Base-by-base conservation (phyloP, 768 basidiomycete species). In the Kwoniella europaea region DNA sequence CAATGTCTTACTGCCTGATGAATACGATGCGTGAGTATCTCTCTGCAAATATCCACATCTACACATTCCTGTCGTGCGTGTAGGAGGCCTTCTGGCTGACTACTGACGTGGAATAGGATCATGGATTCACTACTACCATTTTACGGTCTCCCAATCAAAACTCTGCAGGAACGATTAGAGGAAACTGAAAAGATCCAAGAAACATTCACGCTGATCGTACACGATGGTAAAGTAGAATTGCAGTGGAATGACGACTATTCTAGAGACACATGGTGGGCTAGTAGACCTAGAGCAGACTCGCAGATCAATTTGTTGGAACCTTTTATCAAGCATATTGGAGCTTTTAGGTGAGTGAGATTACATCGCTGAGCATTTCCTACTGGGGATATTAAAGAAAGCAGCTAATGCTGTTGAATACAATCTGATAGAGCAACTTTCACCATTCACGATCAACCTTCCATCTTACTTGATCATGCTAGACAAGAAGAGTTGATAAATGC, bases 161-260 rank as follows among this genome's bases (percentile, higher is more conserved):
- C 81, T 16, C 56, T 84, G 20, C 67, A 68, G 20, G 77, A 81
- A 59, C 81, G 84, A 10, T 71, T 82, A 58, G 55, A 52, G 5
- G 83, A 84, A 64, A 77, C 80, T 5, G 84, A 84, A 66, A 76
- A 73, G 50, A 78, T 82, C 20, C 70, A 75, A 20, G 84, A 84
- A 67, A 84, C 84, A 3, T 84, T 83, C 68, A 84, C 84, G 22
- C 65, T 84, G 52, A 78, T 84, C 63, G 75, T 83, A 29, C 77
- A 83, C 60, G 77, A 82, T 41, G 83, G 82, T 24, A 84, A 83
- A 65, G 81, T 84, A 4, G 84, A 82, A 60, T 74, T 84, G 2
- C 80, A 83, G 59, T 84, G 84, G 84, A 84, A 84, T 71, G 84
- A 84, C 66, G 80, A 84, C 53, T 84, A 84, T 55, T 80, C 83